A percentile compares a stretch with the other conserved stretches of the same genome.
These are phyloP conservation scores for Chiua virens DNA, from an alignment of 768 basidiomycete species.

Conservation along the genomic window DNA sequence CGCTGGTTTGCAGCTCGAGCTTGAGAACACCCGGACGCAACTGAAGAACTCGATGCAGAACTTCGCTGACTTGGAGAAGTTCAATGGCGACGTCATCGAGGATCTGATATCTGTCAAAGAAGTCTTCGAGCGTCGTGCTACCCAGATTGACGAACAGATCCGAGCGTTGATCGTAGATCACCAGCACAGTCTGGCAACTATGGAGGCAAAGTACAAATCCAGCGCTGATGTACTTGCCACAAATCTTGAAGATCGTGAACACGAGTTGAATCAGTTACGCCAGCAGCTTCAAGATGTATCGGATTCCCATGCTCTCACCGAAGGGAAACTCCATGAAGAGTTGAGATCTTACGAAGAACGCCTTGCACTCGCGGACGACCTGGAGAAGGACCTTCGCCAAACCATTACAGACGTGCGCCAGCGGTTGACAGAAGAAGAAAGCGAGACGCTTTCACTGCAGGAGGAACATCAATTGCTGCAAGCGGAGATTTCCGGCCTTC, in stretches of 20 bases:
- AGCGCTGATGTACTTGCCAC: slow-evolving; percentile 38
- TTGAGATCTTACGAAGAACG: slow-evolving; percentile 26
- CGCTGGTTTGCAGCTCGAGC: slow-evolving; percentile 20
- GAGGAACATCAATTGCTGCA: slow-evolving; percentile 55
- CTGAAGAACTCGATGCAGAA: slow-evolving; percentile 21
- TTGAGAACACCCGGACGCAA: slow-evolving; percentile 25
- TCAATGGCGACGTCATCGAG: slow-evolving; percentile 22
- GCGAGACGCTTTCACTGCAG: slow-evolving; percentile 37
- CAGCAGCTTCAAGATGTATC: slow-evolving; percentile 40
- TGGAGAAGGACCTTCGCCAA: slow-evolving; percentile 35
- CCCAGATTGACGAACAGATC: slow-evolving; percentile 21
- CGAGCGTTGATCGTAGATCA: slow-evolving; percentile 29
- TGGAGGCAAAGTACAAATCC: slow-evolving; percentile 35
- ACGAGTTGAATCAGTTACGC: slow-evolving; percentile 33
- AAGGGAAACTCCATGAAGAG: slow-evolving; percentile 27
- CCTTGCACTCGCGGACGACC: slow-evolving; percentile 33
- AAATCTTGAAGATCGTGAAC: slow-evolving; percentile 38
- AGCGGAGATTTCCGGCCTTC: slow-evolving; percentile 54
- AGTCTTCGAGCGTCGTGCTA: slow-evolving; percentile 33
- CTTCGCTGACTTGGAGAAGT: slow-evolving; percentile 25
- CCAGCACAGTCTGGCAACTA: slow-evolving; percentile 15
- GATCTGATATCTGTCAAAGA: slow-evolving; percentile 26
- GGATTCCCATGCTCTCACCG: slow-evolving; percentile 33
- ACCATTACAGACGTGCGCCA: slow-evolving; percentile 37
- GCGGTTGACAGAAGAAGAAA: slow-evolving; percentile 43